Base-by-base conservation (phyloP, 2,329 filamentous ascomycete species). In the Fusarium mexicanum region DNA sequence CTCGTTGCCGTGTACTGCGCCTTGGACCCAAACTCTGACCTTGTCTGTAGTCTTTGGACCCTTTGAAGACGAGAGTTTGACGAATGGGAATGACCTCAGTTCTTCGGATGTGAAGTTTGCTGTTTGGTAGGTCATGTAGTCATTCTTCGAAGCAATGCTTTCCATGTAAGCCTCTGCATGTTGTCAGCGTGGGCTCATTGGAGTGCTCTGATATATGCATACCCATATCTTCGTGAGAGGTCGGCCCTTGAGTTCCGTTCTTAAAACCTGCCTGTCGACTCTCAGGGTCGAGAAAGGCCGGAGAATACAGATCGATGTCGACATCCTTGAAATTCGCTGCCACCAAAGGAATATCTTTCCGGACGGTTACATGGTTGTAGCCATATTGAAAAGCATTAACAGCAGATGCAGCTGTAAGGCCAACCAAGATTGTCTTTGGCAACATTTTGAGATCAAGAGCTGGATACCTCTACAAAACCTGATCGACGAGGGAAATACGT, bases 1-100 rank as follows among this genome's bases (percentile, higher is more conserved):
- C 26, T 81, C 80, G 12, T 82, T 81, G 26, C 80, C 80, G 18
- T 82, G 80, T 0, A 80, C 80, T 6, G 74, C 78, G n/a, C 76
- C 80, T 38, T 82, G 79, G 8, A 82, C 55, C 73, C 77, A 82
- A 20, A 82, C 72, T 18, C 80, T 76, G 9, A 81, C 65, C 69
- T 81, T 82, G 22, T 43, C 46, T 29, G 55, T 50, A 2, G 35
- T 37, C 46, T 67, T 76, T 41, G 50, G 40, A 1, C 63, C 43
- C 9, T 46, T 31, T 13, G 61, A 61, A 3, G 61, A 58, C 4
- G 61, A 74, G 3, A 77, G 63, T 8, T 55, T 71, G 2, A 77
- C 61, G 8, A 74, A 77, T 3, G 75, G 75, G 17, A 77, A 76
- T 7, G 70, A 43, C 1, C 75, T 73, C 8, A 53, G 40, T 43